Conservation (phyloP, 495 filamentous ascomycete genomes). For the Xylaria sp. region DNA sequence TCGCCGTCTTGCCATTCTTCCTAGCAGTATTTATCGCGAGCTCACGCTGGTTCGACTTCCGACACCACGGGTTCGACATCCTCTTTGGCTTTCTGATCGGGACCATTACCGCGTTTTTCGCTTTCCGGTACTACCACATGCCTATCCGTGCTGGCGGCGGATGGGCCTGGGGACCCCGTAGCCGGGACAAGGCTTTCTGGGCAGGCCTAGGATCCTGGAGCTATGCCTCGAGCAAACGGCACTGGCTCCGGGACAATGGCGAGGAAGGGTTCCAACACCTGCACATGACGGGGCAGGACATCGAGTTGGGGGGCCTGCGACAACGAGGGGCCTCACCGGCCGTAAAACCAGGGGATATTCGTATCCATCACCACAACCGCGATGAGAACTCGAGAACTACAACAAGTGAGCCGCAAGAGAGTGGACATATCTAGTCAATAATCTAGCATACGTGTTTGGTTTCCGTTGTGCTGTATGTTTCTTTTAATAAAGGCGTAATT, state of each 20-base stretch:
- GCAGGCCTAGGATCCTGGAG: conserved; percentile 65
- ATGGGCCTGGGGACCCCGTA: conserved; percentile 64
- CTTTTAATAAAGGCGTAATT: conserved; percentile 8
- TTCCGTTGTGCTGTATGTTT: not conserved
- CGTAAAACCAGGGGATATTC: conserved; percentile 27
- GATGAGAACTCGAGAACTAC: conserved; percentile 30
- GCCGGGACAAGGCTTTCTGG: conserved; percentile 62
- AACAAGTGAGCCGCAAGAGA: conserved; percentile 8
- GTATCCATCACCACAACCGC: conserved; percentile 23
- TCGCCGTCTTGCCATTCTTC: conserved; percentile 69
- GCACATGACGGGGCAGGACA: conserved; percentile 32
- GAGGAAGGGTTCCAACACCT: conserved; percentile 42
- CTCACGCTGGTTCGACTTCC: conserved; percentile 77
- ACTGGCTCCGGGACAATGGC: conserved; percentile 44
- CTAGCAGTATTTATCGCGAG: conserved; percentile 62
- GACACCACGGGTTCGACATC: conserved; percentile 90
- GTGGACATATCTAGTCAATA: conserved; percentile 4
- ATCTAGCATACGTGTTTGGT: not conserved
- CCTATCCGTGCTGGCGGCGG: conserved; percentile 67
- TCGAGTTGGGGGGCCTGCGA: conserved; percentile 37
- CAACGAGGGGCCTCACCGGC: conserved; percentile 26
- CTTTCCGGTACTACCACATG: conserved; percentile 67
- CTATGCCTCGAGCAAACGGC: conserved; percentile 50
- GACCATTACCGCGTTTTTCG: conserved; percentile 51
- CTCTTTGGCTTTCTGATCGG: conserved; percentile 78